phyloP scores from a whole-genome alignment of 2,329 filamentous ascomycete species.

The Claviceps maximensis region DNA sequence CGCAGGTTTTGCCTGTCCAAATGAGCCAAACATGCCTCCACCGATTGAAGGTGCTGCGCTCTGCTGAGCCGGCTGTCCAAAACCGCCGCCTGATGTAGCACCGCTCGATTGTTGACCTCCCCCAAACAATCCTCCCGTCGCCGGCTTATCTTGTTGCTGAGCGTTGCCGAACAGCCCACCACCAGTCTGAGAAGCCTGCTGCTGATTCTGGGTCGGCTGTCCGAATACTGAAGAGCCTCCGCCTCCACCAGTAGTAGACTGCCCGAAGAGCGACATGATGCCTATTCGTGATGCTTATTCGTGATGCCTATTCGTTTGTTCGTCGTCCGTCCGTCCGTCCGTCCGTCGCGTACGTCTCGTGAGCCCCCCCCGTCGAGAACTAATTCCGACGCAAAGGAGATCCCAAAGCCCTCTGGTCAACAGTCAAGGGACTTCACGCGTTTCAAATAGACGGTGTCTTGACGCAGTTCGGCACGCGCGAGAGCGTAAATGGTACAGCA shows the following conservation, averaged over 20 bases:
- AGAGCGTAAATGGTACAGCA: neutral
- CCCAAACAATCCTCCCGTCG: constrained; percentile 6
- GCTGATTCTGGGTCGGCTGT: constrained; percentile 8
- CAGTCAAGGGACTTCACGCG: neutral
- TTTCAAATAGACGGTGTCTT: neutral
- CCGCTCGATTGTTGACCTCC: constrained; percentile 1
- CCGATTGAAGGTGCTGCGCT: constrained; percentile 1
- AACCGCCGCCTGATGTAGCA: neutral
- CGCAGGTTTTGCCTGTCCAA: constrained; percentile 11
- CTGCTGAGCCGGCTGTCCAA: constrained; percentile 7
- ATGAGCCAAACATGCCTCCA: constrained; percentile 12
- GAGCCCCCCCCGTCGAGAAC: neutral
- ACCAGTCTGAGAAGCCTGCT: constrained; percentile 7
- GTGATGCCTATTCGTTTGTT: neutral
- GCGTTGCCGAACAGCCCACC: constrained; percentile 7
- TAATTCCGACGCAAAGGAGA: neutral
- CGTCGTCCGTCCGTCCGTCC: neutral
- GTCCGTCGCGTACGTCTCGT: too few species aligned
- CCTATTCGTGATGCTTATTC: neutral
- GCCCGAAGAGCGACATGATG: constrained; percentile 24
- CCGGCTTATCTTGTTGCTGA: constrained; percentile 4
- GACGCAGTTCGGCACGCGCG: neutral
- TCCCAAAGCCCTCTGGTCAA: neutral
- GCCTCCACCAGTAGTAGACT: constrained; percentile 12
- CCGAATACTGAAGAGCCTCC: constrained; percentile 15